Conservation (phyloP, 495 filamentous ascomycete species). For the Massariosphaeria phaeospora region DNA sequence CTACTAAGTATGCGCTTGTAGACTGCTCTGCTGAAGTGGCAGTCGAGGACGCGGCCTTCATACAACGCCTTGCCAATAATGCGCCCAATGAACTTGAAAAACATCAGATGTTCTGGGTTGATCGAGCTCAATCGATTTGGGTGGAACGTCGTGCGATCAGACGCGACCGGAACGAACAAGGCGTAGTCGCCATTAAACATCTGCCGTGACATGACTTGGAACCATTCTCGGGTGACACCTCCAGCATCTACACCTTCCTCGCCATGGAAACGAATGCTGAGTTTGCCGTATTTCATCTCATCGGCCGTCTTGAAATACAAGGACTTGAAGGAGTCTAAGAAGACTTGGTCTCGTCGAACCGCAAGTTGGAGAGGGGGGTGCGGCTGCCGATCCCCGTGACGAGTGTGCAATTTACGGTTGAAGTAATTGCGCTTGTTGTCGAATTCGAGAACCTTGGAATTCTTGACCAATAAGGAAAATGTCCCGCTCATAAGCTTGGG, state of each 20-base stretch:
- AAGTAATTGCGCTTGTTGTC: conserved; percentile 99
- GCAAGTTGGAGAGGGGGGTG: conserved; percentile 79
- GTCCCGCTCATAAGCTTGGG: conserved; percentile 98
- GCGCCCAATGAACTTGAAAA: conserved; percentile 99
- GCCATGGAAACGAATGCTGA: conserved; percentile 94
- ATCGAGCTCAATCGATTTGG: conserved; percentile 87
- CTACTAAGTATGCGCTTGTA: conserved; percentile 96
- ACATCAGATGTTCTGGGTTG: conserved; percentile 93
- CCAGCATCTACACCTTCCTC: conserved; percentile 98
- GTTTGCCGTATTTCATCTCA: conserved; percentile 96
- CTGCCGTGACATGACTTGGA: conserved; percentile 91
- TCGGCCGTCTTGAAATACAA: conserved; percentile 91
- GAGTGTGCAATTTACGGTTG: conserved; percentile 81
- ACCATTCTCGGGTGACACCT: conserved; percentile 98
- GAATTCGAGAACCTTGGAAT: conserved; percentile 97
- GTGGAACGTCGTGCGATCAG: conserved; percentile 98
- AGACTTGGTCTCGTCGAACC: conserved; percentile 90
- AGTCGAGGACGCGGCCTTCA: conserved; percentile 92
- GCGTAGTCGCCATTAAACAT: conserved; percentile 99
- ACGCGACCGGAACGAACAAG: conserved; percentile 90
- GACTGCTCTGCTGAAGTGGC: conserved; percentile 96
- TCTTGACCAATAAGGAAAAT: conserved; percentile 92
- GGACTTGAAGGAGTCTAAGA: conserved; percentile 95
- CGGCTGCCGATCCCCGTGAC: conserved; percentile 57
- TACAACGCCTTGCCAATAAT: conserved; percentile 99